These are phyloP conservation scores for Xerocomus nothofagi DNA, from an alignment of 1,284 basidiomycete genomes.

Conservation along the genomic window DNA sequence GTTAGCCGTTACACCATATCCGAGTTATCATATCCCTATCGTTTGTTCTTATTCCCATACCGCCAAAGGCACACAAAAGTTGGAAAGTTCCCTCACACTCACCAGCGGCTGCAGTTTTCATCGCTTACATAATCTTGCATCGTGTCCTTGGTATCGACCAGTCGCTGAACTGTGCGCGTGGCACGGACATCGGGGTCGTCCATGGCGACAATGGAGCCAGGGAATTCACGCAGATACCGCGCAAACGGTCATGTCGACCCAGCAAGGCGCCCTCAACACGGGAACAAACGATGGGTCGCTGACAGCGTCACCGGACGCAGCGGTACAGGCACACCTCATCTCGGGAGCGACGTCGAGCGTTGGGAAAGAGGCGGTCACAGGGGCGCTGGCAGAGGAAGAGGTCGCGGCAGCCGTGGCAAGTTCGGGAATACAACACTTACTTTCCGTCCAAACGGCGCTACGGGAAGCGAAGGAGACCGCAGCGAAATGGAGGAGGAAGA, in stretches of 20 bases:
- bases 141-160: not conserved
- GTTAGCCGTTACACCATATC: slow-evolving; percentile 41
- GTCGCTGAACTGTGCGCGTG: not conserved
- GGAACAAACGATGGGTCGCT: slow-evolving; percentile 59
- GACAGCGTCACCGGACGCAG: slow-evolving; percentile 37
- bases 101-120: too few relatives aligned
- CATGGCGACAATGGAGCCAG: slow-evolving; percentile 30
- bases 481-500: slow-evolving; percentile 29
- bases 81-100: too few relatives aligned
- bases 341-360: slow-evolving; percentile 45
- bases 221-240: slow-evolving; percentile 18
- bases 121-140: too few relatives aligned
- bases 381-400: slow-evolving; percentile 41
- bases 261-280: slow-evolving; percentile 31
- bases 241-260: slow-evolving; percentile 23
- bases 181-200: slow-evolving; percentile 8
- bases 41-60: too few relatives aligned
- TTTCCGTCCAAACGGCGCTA: slow-evolving; percentile 26
- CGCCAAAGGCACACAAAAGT: too few relatives aligned
- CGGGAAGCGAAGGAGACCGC: slow-evolving; percentile 33
- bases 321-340: slow-evolving; percentile 36
- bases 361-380: slow-evolving; percentile 57
- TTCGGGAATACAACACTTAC: slow-evolving; percentile 40
- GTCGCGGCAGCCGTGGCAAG: slow-evolving; percentile 39
- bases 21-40: too few relatives aligned